Evolutionary conservation across 2,329 filamentous ascomycete genomes (phyloP).

Genomic region (Cryoendolithus antarcticus): DNA sequence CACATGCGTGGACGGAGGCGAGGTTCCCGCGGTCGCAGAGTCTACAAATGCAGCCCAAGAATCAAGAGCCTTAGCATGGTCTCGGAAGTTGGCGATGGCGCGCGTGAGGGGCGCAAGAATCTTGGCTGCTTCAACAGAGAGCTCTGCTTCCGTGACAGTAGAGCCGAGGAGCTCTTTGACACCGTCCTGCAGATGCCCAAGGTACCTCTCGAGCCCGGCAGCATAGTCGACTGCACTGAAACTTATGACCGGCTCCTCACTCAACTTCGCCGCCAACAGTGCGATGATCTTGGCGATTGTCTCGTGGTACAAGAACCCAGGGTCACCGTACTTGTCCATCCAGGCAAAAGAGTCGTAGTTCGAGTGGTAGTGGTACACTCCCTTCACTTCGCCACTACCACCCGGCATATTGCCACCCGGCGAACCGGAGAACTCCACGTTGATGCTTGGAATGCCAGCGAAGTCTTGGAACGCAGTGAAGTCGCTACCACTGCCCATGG

Average conservation of each 20-base stretch:
- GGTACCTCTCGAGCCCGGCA: constrained; percentile 28
- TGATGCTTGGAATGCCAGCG: constrained; percentile 36
- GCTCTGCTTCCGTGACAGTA: neutral
- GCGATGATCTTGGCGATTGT: constrained; percentile 35
- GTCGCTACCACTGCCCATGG: constrained; percentile 42
- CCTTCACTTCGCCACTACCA: constrained; percentile 7
- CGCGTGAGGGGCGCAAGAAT: constrained; percentile 18
- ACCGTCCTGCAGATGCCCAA: constrained; percentile 13
- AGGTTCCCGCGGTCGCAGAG: no score
- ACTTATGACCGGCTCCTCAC: constrained; percentile 35
- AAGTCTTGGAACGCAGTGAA: constrained; percentile 43
- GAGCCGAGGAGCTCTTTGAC: no score
- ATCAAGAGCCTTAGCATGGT: no score
- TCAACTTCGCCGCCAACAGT: constrained; percentile 33
- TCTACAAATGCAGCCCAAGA: no score
- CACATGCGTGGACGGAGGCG: constrained; percentile 26
- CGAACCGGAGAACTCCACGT: constrained; percentile 31
- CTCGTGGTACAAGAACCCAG: constrained; percentile 45
- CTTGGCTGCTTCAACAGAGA: neutral
- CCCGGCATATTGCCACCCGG: constrained; percentile 4
- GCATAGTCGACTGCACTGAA: constrained; percentile 38
- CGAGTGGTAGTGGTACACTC: constrained; percentile 63
- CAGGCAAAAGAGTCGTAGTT: constrained; percentile 78
- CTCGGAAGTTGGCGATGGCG: constrained; percentile 35
- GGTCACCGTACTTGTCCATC: constrained; percentile 70